A percentile compares a stretch with the other conserved stretches of the same genome.
Evolutionary conservation across 1,284 basidiomycete genomes (phyloP).

Genomic region (Apiotrichum porosum): DNA sequence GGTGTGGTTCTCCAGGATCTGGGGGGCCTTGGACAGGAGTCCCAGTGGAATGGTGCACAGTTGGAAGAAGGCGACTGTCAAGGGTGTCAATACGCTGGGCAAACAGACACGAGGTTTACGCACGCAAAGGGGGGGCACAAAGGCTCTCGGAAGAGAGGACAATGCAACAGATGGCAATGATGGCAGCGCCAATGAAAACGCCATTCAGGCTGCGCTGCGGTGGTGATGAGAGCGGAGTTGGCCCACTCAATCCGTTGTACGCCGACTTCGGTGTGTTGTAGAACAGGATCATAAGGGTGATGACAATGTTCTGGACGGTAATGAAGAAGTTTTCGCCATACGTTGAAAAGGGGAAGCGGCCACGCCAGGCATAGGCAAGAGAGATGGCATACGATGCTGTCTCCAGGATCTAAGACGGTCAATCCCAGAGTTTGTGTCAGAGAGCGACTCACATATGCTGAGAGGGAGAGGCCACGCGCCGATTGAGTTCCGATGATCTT

Average conservation of each 20-base stretch:
- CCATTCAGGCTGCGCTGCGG: neutral
- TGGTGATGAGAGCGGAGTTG: neutral
- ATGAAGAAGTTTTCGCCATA: slow-evolving; percentile 93
- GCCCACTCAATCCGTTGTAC: slow-evolving; percentile 9
- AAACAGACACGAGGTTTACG: neutral
- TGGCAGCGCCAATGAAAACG: slow-evolving; percentile 47
- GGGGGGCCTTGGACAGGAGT: slow-evolving; percentile 78
- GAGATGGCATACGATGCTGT: slow-evolving; percentile 82
- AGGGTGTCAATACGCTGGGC: neutral
- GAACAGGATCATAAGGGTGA: slow-evolving; percentile 73
- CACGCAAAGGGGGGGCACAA: slow-evolving; percentile 25
- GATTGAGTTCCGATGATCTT: slow-evolving; percentile 58
- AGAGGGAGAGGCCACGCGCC: slow-evolving; percentile 74
- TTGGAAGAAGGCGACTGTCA: slow-evolving; percentile 60
- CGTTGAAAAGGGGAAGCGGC: slow-evolving; percentile 84
- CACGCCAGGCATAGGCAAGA: slow-evolving; percentile 76
- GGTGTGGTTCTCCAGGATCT: slow-evolving; percentile 71
- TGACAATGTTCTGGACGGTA: slow-evolving; percentile 72
- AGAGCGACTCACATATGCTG: slow-evolving; percentile 58
- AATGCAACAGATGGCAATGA: slow-evolving; percentile 50
- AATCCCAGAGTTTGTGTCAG: neutral
- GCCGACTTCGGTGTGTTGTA: slow-evolving; percentile 34
- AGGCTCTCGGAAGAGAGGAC: slow-evolving; percentile 51
- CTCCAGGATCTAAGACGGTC: slow-evolving; percentile 56
- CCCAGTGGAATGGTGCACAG: slow-evolving; percentile 75